phyloP scores from a whole-genome alignment of 176 grass and related monocot species.

The Avena insularis region DNA sequence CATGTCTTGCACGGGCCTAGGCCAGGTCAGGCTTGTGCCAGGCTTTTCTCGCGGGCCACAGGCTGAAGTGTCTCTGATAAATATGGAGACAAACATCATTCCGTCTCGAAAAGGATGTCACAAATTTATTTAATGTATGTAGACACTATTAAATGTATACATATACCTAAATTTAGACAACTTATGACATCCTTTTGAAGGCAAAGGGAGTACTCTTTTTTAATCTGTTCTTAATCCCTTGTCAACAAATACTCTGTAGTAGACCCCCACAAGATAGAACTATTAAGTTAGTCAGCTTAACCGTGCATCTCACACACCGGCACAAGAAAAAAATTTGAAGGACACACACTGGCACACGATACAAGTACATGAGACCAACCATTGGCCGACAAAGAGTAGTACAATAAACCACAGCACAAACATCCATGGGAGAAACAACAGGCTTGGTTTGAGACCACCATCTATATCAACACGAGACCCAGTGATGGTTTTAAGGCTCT shows the following conservation, averaged over 20 bases:
- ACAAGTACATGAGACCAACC: background rate
- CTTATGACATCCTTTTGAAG: no score
- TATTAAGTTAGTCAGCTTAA: slow-evolving; percentile 1
- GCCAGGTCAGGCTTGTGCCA: no score
- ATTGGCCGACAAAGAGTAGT: background rate
- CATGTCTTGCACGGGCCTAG: no score
- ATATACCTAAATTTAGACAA: no score
- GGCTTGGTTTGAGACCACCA: slow-evolving; percentile 2
- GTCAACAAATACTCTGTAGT: background rate
- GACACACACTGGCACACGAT: background rate
- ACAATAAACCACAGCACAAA: slow-evolving; percentile 7
- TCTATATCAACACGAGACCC: slow-evolving; percentile 24
- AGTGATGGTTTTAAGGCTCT: slow-evolving; percentile 14
- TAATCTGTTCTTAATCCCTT: background rate
- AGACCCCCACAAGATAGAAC: background rate
- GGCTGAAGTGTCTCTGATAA: no score
- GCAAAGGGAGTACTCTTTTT: background rate
- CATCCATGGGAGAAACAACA: slow-evolving; percentile 14
- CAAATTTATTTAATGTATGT: background rate
- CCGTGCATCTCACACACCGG: background rate
- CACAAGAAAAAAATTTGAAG: background rate
- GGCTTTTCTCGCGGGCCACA: no score
- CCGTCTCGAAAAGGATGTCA: no score
- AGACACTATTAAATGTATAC: no score
- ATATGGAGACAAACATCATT: no score